A percentile compares a stretch with the other conserved stretches of the same genome.
Evolutionary conservation across 73 alveolate genomes (phyloP).

Genomic region (Paramecium pentaurelia): DNA sequence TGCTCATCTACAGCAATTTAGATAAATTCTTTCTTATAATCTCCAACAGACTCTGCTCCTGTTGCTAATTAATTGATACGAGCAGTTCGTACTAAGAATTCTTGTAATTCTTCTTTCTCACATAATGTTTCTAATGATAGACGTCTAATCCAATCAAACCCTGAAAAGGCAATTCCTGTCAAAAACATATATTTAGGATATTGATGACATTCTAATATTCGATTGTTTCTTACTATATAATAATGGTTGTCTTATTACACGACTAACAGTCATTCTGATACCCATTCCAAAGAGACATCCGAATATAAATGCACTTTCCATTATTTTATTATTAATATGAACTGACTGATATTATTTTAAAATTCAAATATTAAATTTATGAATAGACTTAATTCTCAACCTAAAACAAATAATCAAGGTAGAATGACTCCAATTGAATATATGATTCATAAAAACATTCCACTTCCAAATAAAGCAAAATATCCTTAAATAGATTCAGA

Average conservation of each 20-base stretch:
- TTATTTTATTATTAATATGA: background rate
- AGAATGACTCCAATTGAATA: slow-evolving; percentile 12
- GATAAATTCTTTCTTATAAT: background rate
- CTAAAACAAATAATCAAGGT: background rate
- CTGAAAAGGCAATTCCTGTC: background rate
- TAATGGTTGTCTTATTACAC: background rate
- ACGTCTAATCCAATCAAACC: slow-evolving; percentile 30
- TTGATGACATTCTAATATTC: background rate
- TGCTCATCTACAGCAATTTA: slow-evolving; percentile 22
- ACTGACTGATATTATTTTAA: slow-evolving; percentile 11
- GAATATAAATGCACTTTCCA: slow-evolving; percentile 37
- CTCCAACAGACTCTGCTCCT: slow-evolving; percentile 16
- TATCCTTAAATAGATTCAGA: background rate
- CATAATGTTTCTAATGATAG: background rate
- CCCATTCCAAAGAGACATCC: slow-evolving; percentile 36
- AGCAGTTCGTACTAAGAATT: background rate
- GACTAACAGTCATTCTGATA: background rate
- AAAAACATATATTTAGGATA: background rate
- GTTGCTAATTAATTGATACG: background rate
- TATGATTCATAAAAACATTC: slow-evolving; percentile 29
- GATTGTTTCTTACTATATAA: background rate
- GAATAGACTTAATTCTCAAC: slow-evolving; percentile 27
- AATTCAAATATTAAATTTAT: background rate
- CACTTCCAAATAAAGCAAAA: background rate
- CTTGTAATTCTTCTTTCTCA: background rate